Conservation (phyloP, 176 grass and related monocot species). For the Canna indica region DNA sequence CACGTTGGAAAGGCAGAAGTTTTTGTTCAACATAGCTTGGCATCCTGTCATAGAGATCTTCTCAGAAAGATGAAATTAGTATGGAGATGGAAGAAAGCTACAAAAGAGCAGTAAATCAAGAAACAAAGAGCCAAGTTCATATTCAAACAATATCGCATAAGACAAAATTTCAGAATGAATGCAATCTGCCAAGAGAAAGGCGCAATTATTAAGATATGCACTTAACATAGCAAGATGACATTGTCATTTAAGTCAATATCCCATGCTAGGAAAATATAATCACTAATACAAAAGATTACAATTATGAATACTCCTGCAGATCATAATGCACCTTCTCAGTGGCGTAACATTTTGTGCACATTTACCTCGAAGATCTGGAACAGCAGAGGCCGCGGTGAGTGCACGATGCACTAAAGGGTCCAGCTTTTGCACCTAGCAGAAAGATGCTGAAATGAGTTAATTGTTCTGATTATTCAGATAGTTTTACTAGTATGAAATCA, state of each 20-base stretch:
- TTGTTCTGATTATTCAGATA: background rate
- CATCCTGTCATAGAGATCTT: slow-evolving; percentile 77
- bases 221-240: too few relatives aligned
- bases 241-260: too few relatives aligned
- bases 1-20: slow-evolving; percentile 83
- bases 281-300: background rate
- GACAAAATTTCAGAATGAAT: background rate
- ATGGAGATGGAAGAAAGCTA: background rate
- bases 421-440: slow-evolving; percentile 54
- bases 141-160: background rate
- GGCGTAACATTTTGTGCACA: background rate
- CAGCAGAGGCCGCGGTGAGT: slow-evolving; percentile 38
- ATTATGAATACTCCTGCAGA: background rate
- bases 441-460: background rate
- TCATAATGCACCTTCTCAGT: background rate
- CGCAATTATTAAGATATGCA: too few relatives aligned
- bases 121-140: slow-evolving; percentile 3
- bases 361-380: slow-evolving; percentile 76
- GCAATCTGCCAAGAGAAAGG: background rate
- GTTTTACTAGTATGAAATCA: background rate
- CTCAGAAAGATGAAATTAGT: slow-evolving; percentile 36
- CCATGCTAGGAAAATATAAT: background rate
- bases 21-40: slow-evolving; percentile 56
- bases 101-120: background rate
- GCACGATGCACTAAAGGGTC: slow-evolving; percentile 57